Conservation (phyloP, 2,329 filamentous ascomycete genomes). For the Aspergillus novoparasiticus region DNA sequence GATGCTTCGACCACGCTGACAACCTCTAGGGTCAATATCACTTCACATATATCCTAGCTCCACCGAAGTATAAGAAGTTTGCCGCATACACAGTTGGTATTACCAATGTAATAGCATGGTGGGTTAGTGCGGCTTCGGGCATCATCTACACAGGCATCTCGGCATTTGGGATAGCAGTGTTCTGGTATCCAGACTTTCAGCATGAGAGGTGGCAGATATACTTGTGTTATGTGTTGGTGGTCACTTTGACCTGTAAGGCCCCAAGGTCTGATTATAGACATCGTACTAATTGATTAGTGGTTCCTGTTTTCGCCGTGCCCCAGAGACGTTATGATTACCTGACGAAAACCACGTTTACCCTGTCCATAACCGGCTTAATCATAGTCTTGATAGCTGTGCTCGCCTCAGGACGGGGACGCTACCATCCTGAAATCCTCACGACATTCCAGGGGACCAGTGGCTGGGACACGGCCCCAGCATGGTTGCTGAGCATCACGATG, state of each 20-base stretch:
- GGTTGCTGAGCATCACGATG: slow-evolving; percentile 26
- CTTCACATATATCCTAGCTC: slow-evolving; percentile 31
- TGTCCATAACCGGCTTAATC: slow-evolving; percentile 4
- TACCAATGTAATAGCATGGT: slow-evolving; percentile 28
- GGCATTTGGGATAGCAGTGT: slow-evolving; percentile 14
- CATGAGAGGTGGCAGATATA: slow-evolving; percentile 26
- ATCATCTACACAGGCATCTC: slow-evolving; percentile 21
- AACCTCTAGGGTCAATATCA: slow-evolving; percentile 31
- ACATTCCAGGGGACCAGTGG: slow-evolving; percentile 26
- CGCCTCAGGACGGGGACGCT: neutral
- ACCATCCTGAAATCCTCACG: slow-evolving; percentile 9
- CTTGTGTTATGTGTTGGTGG: slow-evolving; percentile 23
- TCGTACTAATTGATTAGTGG: slow-evolving; percentile 1
- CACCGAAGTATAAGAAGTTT: slow-evolving; percentile 12
- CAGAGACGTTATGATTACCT: slow-evolving; percentile 1
- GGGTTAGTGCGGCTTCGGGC: slow-evolving; percentile 21
- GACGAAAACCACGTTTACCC: neutral
- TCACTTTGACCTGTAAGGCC: slow-evolving; percentile 8
- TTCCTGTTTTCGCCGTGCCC: slow-evolving; percentile 6
- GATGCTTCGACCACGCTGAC: neutral
- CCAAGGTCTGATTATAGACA: neutral
- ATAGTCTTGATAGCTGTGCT: slow-evolving; percentile 1
- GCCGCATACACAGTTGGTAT: slow-evolving; percentile 29
- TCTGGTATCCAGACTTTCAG: slow-evolving; percentile 19
- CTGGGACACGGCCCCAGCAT: slow-evolving; percentile 27